Evolutionary conservation across 83 land plant genomes (phyloP).

Genomic region (Larix sibirica): DNA sequence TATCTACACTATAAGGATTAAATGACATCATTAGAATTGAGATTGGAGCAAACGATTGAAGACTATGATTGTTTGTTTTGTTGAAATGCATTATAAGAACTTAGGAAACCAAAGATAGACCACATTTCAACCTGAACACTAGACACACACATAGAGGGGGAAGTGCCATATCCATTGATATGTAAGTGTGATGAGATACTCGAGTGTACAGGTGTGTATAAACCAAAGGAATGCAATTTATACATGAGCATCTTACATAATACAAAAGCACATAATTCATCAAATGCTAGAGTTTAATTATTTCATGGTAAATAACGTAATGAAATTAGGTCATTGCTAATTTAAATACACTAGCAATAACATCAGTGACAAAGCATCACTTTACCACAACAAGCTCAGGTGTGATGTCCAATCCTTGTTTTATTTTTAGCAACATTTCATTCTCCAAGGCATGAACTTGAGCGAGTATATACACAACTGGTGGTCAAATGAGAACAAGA

Average conservation of each 20-base stretch:
- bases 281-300: too few species aligned
- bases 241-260: too few species aligned
- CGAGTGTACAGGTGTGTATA: too few species aligned
- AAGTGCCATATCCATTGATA: neutral
- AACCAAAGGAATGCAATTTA: too few species aligned
- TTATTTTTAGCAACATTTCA: constrained; percentile 62
- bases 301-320: neutral
- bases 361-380: neutral
- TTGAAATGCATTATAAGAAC: neutral
- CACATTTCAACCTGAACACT: neutral
- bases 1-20: neutral
- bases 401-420: constrained; percentile 58
- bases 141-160: neutral
- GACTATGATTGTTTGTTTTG: constrained; percentile 14
- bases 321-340: neutral
- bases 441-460: constrained; percentile 84
- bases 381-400: constrained; percentile 82
- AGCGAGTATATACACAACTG: constrained; percentile 89
- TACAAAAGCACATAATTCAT: too few species aligned
- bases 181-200: neutral
- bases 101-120: neutral
- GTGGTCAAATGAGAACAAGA: neutral
- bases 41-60: neutral
- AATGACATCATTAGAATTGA: neutral
- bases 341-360: neutral